phyloP scores from a whole-genome alignment of 164 flowering plant genomes.

The Magnolia changhungtana region DNA sequence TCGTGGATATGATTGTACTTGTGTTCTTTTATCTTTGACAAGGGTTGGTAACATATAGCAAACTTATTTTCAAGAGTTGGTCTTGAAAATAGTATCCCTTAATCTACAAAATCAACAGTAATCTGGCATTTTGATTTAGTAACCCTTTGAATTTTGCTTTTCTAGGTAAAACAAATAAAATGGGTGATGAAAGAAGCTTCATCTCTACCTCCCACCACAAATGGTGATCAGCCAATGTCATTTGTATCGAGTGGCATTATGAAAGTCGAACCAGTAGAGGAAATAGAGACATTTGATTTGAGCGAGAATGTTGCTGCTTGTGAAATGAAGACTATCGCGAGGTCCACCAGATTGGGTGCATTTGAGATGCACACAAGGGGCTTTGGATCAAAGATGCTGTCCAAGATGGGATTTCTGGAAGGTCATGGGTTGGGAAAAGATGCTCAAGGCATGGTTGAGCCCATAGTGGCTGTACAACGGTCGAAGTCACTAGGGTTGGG shows the following conservation, averaged over 20 bases:
- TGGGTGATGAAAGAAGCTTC: too few relatives aligned
- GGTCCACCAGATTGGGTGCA: slow-evolving; percentile 42
- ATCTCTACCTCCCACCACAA: slow-evolving; percentile 15
- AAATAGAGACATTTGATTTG: slow-evolving; percentile 6
- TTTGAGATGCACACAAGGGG: slow-evolving; percentile 93
- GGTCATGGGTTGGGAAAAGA: slow-evolving; percentile 82
- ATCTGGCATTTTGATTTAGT: too few relatives aligned
- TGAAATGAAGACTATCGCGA: slow-evolving; percentile 19
- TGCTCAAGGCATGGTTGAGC: slow-evolving; percentile 62
- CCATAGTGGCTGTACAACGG: slow-evolving; percentile 67
- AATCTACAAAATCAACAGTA: too few relatives aligned
- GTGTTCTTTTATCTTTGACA: too few relatives aligned
- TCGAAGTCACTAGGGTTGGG: slow-evolving; percentile 92
- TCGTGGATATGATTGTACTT: too few relatives aligned
- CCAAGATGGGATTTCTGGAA: slow-evolving; percentile 81
- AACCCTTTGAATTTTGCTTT: too few relatives aligned
- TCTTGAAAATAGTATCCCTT: too few relatives aligned
- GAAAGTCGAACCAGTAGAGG: slow-evolving; percentile 41
- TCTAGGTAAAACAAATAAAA: too few relatives aligned
- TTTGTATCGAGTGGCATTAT: slow-evolving; percentile 75
- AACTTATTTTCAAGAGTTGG: too few relatives aligned
- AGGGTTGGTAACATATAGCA: too few relatives aligned
- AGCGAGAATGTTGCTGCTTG: slow-evolving; percentile 1
- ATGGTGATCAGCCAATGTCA: slow-evolving; percentile 67
- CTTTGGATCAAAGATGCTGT: slow-evolving; percentile 92